Conservation (phyloP, 495 filamentous ascomycete genomes). For the Penicillium alfredii region DNA sequence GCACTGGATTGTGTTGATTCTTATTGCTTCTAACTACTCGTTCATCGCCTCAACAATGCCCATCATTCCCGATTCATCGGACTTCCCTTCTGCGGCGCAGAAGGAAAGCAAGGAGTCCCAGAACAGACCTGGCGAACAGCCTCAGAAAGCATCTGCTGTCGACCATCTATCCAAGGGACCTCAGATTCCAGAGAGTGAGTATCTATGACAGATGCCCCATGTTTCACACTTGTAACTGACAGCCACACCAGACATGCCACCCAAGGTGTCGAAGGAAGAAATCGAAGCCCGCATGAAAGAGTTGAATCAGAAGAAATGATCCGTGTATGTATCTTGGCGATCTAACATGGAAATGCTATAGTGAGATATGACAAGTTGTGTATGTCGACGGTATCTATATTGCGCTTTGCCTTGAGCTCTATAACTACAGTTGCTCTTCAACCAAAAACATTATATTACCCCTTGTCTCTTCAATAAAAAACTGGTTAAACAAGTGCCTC, state of each 20-base stretch:
- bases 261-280: conserved; percentile 61
- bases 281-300: conserved; percentile 55
- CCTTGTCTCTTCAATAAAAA: too few species aligned
- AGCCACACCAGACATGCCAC: conserved; percentile 51
- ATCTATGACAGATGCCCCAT: background rate
- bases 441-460: too few species aligned
- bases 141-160: conserved; percentile 28
- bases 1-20: background rate
- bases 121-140: conserved; percentile 15
- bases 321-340: too few species aligned
- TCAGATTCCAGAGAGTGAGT: conserved; percentile 40
- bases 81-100: conserved; percentile 18
- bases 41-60: too few species aligned
- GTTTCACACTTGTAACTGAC: too few species aligned
- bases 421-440: too few species aligned
- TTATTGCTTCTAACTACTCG: background rate
- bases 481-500: too few species aligned
- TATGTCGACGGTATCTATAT: too few species aligned
- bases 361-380: too few species aligned
- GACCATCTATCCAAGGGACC: conserved; percentile 43
- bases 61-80: conserved; percentile 29
- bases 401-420: too few species aligned
- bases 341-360: too few species aligned
- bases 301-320: too few species aligned
- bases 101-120: conserved; percentile 20